Evolutionary conservation across 768 basidiomycete genomes (phyloP).

Genomic region (Artomyces pyxidatus): DNA sequence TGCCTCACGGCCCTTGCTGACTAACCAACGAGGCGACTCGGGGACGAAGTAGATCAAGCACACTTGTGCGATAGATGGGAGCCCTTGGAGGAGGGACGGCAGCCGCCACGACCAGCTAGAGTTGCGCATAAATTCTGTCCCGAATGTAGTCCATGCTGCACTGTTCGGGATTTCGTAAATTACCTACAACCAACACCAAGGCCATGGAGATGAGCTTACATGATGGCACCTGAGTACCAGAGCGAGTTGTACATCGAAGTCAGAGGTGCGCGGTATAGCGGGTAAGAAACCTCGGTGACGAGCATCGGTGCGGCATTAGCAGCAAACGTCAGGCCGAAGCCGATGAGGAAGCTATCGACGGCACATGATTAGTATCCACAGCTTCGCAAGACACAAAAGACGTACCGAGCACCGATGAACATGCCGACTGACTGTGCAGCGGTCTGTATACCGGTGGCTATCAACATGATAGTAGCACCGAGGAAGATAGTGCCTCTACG

Average conservation of each 20-base stretch:
- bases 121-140: constrained; percentile 59
- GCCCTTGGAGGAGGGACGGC: constrained; percentile 63
- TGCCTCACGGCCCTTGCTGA: constrained; percentile 64
- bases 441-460: constrained; percentile 61
- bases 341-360: constrained; percentile 64
- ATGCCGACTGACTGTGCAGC: constrained; percentile 65
- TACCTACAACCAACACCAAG: too few relatives aligned
- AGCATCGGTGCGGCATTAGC: constrained; percentile 75
- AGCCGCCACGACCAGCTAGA: constrained; percentile 84
- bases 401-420: constrained; percentile 72
- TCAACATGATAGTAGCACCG: constrained; percentile 61
- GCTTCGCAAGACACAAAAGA: not conserved
- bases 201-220: too few relatives aligned
- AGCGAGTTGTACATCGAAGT: constrained; percentile 78
- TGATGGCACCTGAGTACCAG: constrained; percentile 79
- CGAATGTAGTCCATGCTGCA: constrained; percentile 78
- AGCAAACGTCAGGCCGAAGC: constrained; percentile 70
- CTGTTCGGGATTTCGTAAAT: too few relatives aligned
- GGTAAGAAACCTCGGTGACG: constrained; percentile 80
- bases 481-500: constrained; percentile 58
- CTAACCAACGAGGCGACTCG: constrained; percentile 79
- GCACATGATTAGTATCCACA: constrained; percentile 5
- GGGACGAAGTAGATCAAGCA: constrained; percentile 60
- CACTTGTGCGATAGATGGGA: constrained; percentile 64
- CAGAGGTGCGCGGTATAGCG: constrained; percentile 69